phyloP scores from a whole-genome alignment of 305 asterid genomes.

The Ajuga reptans region DNA sequence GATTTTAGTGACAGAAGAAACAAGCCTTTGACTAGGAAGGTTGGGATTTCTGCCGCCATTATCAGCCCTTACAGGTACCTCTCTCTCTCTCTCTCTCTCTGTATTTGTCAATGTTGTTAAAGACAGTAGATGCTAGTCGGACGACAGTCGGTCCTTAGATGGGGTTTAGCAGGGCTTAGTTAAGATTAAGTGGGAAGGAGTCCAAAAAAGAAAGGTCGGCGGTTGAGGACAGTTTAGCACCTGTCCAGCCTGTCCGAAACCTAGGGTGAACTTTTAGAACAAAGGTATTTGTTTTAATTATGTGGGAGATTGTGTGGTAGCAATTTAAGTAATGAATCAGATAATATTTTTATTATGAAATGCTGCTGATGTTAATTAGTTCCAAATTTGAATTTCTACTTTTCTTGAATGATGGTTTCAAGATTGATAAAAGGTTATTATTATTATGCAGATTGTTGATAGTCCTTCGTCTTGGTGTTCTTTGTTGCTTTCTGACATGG shows the following conservation, averaged over 20 bases:
- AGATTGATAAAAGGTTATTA: not conserved
- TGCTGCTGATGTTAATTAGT: not conserved
- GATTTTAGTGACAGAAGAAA: constrained; percentile 69
- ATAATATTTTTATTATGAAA: too few relatives aligned
- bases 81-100: not conserved
- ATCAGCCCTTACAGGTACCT: constrained; percentile 80
- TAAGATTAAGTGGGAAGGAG: too few relatives aligned
- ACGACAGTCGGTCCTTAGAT: too few relatives aligned
- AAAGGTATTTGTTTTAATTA: too few relatives aligned
- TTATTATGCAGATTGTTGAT: constrained; percentile 49
- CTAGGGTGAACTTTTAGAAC: too few relatives aligned
- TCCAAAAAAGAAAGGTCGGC: too few relatives aligned
- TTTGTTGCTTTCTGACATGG: constrained; percentile 78
- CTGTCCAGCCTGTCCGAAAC: too few relatives aligned
- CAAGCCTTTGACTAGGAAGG: constrained; percentile 73
- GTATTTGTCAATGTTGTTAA: not conserved
- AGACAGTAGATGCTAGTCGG: too few relatives aligned
- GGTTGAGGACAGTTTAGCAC: too few relatives aligned
- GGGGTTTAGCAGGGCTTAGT: too few relatives aligned
- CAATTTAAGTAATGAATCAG: not conserved
- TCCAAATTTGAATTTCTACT: too few relatives aligned
- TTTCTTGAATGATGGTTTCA: not conserved
- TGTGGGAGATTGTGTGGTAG: too few relatives aligned
- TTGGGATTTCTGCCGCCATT: constrained; percentile 72
- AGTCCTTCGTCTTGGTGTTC: constrained; percentile 64